Evolutionary conservation across 2,329 filamentous ascomycete genomes (phyloP).

Genomic region (Colletotrichum sp.): DNA sequence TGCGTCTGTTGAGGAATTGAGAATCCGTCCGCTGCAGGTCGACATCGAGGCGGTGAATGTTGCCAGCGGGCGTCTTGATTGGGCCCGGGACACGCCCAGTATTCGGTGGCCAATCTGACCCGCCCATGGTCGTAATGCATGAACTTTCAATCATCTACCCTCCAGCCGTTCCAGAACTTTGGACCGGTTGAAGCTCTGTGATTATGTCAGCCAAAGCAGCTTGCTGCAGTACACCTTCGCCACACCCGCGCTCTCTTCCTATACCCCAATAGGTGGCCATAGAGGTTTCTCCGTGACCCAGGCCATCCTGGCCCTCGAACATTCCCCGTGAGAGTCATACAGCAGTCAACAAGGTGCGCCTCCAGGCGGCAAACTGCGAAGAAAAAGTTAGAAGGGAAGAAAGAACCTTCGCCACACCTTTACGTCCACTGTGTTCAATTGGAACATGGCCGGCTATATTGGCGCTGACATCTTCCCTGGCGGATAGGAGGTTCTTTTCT

Average conservation of each 20-base stretch:
- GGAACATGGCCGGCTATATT: background rate
- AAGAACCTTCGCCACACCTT: background rate
- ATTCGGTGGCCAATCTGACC: background rate
- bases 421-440: background rate
- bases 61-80: background rate
- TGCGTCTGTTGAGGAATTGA: too few relatives aligned
- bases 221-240: background rate
- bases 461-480: background rate
- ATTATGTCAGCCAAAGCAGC: background rate
- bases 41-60: too few relatives aligned
- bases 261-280: too few relatives aligned
- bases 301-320: too few relatives aligned
- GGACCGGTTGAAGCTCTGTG: background rate
- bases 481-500: background rate
- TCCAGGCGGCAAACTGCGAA: too few relatives aligned
- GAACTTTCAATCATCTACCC: background rate
- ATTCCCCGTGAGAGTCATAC: too few relatives aligned
- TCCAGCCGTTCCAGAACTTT: background rate
- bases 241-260: too few relatives aligned
- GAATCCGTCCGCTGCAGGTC: too few relatives aligned
- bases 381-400: too few relatives aligned
- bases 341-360: too few relatives aligned
- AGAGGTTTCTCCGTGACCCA: too few relatives aligned
- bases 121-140: background rate
- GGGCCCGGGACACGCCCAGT: background rate